Percentiles rank a stretch among this genome's conserved stretches.
phyloP scores from a whole-genome alignment of 2,329 filamentous ascomycete genomes.

The Colletotrichum simmondsii region DNA sequence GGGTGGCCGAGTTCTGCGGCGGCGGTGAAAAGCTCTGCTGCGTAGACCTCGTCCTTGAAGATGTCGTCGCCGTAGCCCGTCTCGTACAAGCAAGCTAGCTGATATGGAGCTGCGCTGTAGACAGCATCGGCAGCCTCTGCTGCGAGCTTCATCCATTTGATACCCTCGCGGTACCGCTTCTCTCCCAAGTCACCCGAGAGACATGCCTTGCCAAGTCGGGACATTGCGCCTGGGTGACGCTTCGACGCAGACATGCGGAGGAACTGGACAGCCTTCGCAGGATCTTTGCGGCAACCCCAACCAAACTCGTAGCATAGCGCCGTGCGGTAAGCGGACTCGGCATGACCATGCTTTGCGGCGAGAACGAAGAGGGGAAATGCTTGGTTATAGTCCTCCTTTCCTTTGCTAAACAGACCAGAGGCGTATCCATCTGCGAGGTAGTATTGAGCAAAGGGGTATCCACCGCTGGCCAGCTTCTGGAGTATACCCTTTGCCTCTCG shows the following conservation, averaged over 20 bases:
- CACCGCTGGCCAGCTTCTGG: constrained; percentile 84
- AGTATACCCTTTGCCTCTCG: constrained; percentile 91
- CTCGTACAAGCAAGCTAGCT: constrained; percentile 89
- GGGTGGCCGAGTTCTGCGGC: constrained; percentile 91
- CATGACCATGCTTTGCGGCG: constrained; percentile 96
- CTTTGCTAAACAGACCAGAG: constrained; percentile 94
- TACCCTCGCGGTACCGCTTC: constrained; percentile 87
- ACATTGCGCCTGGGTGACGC: constrained; percentile 94
- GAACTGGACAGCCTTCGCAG: constrained; percentile 92
- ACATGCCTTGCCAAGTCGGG: constrained; percentile 90
- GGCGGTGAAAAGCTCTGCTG: constrained; percentile 93
- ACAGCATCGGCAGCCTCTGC: constrained; percentile 89
- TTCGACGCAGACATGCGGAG: constrained; percentile 91
- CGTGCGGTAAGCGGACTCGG: constrained; percentile 93
- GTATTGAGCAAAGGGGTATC: constrained; percentile 97
- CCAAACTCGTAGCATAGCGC: constrained; percentile 98
- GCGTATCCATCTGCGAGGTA: constrained; percentile 95
- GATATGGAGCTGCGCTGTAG: constrained; percentile 93
- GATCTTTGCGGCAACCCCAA: constrained; percentile 93
- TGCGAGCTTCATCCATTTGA: constrained; percentile 97
- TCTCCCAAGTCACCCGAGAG: constrained; percentile 88
- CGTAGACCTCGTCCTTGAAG: constrained; percentile 90
- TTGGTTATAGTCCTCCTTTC: constrained; percentile 89
- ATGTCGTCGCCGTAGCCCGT: constrained; percentile 94
- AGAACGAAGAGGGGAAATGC: constrained; percentile 94